phyloP scores from a whole-genome alignment of 352 stramenopile genomes.

The Globisporangium orthogonon region DNA sequence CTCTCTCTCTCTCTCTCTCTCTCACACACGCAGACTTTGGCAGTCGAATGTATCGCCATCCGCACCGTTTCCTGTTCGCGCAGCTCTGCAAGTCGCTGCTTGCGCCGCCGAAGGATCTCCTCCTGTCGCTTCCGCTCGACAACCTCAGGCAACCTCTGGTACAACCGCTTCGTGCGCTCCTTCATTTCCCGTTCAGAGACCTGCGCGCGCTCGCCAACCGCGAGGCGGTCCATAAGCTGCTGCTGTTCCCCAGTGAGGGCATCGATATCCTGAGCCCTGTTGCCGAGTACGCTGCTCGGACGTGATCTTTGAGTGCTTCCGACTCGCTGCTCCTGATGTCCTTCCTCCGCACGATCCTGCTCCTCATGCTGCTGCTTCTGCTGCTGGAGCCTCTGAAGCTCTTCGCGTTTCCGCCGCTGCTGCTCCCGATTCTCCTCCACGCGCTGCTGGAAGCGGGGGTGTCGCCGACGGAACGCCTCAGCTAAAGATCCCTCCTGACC shows the following conservation, averaged over 20 bases:
- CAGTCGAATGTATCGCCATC: not conserved
- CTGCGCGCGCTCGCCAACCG: slow-evolving; percentile 38
- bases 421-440: slow-evolving; percentile 20
- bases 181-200: slow-evolving; percentile 66
- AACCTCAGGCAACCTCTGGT: slow-evolving; percentile 68
- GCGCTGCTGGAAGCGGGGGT: slow-evolving; percentile 46
- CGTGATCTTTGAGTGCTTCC: not conserved
- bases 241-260: not conserved
- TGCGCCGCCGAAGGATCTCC: slow-evolving; percentile 55
- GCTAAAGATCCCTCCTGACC: slow-evolving; percentile 30
- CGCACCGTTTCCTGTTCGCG: slow-evolving; percentile 63
- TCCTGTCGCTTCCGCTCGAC: slow-evolving; percentile 68
- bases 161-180: slow-evolving; percentile 50
- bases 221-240: slow-evolving; percentile 36
- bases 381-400: not conserved
- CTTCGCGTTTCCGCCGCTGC: slow-evolving; percentile 17
- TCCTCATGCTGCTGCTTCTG: too few species aligned
- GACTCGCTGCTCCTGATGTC: not conserved
- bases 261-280: not conserved
- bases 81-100: slow-evolving; percentile 56
- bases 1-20: too few species aligned
- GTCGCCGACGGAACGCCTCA: slow-evolving; percentile 49
- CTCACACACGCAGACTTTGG: not conserved
- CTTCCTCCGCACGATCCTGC: too few species aligned
- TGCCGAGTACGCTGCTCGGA: not conserved